Evolutionary conservation across 805 yeast species (phyloP), one percentile per base, ranked within the genome.

Genomic region (Teunomyces cretensis): DNA sequence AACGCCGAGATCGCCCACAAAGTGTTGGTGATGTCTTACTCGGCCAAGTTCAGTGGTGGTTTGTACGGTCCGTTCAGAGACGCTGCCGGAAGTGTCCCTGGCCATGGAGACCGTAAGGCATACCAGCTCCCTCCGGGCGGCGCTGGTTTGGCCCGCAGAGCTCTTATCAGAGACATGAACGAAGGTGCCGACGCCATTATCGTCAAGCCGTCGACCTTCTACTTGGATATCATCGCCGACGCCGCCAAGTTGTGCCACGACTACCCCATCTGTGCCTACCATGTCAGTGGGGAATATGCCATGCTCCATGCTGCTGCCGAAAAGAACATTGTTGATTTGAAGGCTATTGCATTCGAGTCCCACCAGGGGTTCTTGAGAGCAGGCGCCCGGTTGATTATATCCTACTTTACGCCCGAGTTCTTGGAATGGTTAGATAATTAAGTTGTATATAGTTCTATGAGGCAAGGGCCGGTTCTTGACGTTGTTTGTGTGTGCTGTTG

Each of bases 251-350:
- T 91, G 43, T 88, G 96, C 60, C 66, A 71, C 42, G 94, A 94
- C 62, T 80, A 86, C 55, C 99, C 99, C 22, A 72, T 94, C 43
- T 89, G 96, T 58, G 91, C 96, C 22, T 94, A 94, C 68, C 99
- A 94, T 66, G 99, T 94, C 17, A 83, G 92, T 62, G 99, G 99
- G 33, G 99, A 94, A 68, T 94, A 80, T 61, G 97, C 98, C 27
- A 94, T 94, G 99, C 68, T 94, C 52, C 96, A 91, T 61, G 99
- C 99, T 6, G 98, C 97, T 43, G 97, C 97, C 26, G 97, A 90
- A 59, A 90, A 90, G 75, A 96, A 96, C 31, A 78, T 91, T 48
- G 87, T 85, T 49, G 97, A 92, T 64, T 77, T 94, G 66, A 85
- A 88, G 67, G 81, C 46, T 67, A 82, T 76, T 80, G 86, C 90